These are phyloP conservation scores for Debaryomyces castellii DNA, from an alignment of 805 yeast genomes.

Conservation along the genomic window DNA sequence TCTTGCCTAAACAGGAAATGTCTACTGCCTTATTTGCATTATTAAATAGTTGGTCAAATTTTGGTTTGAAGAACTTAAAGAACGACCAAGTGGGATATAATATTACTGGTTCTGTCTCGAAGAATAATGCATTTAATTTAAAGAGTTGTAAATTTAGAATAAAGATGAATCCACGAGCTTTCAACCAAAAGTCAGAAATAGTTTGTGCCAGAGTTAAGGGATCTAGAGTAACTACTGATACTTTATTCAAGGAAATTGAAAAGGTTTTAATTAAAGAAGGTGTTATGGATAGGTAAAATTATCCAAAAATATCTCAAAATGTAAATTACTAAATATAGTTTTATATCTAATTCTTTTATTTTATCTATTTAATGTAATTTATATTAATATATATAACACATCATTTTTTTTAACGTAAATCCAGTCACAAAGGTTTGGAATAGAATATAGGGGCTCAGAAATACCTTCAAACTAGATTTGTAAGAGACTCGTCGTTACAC, in stretches of 20 bases:
- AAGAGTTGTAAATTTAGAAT: conserved; percentile 66
- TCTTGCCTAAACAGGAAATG: conserved; percentile 54
- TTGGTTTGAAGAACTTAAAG: conserved; percentile 60
- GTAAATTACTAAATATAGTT: not conserved
- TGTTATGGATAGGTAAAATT: conserved; percentile 40
- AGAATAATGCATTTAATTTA: conserved; percentile 58
- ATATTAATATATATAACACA: not conserved
- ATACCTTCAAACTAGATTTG: not conserved
- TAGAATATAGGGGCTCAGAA: not conserved
- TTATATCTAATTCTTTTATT: not conserved
- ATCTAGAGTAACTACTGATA: conserved; percentile 58
- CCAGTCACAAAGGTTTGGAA: not conserved
- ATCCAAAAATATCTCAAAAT: not conserved
- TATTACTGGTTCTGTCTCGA: conserved; percentile 63
- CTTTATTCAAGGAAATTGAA: conserved; percentile 60
- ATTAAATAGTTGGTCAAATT: conserved; percentile 65
- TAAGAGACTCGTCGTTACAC: not conserved
- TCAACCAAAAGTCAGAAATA: conserved; percentile 49
- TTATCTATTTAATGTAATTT: not conserved
- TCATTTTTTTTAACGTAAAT: not conserved
- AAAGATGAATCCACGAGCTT: conserved; percentile 42
- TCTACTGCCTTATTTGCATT: conserved; percentile 63
- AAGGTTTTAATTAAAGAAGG: conserved; percentile 66
- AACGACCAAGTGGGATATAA: conserved; percentile 42
- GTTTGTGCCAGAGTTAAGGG: conserved; percentile 65